Conservation (phyloP, 2,329 filamentous ascomycete genomes). For the Akanthomyces muscarius region DNA sequence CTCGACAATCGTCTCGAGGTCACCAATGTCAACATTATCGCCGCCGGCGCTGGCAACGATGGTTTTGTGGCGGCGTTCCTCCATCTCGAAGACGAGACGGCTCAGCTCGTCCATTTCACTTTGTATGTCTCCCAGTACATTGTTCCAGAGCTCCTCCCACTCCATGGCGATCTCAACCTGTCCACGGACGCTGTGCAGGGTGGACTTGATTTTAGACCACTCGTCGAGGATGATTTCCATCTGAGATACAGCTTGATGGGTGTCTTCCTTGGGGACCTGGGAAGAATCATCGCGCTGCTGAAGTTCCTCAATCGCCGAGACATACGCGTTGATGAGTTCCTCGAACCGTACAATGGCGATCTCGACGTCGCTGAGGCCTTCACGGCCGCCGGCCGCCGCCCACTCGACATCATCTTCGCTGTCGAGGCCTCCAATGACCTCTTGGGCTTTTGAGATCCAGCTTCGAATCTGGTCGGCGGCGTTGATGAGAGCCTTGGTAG, state of each 20-base stretch:
- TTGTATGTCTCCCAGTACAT: conserved; percentile 87
- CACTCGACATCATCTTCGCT: conserved; percentile 97
- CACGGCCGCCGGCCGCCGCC: conserved; percentile 82
- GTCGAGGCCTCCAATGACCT: conserved; percentile 83
- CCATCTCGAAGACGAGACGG: conserved; percentile 92
- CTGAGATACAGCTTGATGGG: conserved; percentile 73
- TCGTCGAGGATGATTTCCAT: conserved; percentile 84
- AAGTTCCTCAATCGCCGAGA: conserved; percentile 87
- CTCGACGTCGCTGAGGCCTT: conserved; percentile 71
- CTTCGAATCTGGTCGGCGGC: conserved; percentile 88
- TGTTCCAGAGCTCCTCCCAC: conserved; percentile 97
- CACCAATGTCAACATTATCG: conserved; percentile 73
- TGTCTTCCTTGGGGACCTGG: conserved; percentile 64
- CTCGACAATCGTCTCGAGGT: conserved; percentile 90
- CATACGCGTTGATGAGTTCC: conserved; percentile 84
- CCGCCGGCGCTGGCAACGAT: conserved; percentile 59
- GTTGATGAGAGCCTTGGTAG: conserved; percentile 75
- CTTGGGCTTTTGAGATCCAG: conserved; percentile 90
- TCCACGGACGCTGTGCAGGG: conserved; percentile 73
- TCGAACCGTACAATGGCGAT: conserved; percentile 80
- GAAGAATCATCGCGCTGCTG: conserved; percentile 75
- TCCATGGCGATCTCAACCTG: conserved; percentile 98
- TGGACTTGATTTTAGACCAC: conserved; percentile 77
- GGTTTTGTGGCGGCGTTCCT: conserved; percentile 84
- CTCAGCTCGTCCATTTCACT: conserved; percentile 77